Conservation (phyloP, 345 rosid genomes). For the Aurinia saxatilis region DNA sequence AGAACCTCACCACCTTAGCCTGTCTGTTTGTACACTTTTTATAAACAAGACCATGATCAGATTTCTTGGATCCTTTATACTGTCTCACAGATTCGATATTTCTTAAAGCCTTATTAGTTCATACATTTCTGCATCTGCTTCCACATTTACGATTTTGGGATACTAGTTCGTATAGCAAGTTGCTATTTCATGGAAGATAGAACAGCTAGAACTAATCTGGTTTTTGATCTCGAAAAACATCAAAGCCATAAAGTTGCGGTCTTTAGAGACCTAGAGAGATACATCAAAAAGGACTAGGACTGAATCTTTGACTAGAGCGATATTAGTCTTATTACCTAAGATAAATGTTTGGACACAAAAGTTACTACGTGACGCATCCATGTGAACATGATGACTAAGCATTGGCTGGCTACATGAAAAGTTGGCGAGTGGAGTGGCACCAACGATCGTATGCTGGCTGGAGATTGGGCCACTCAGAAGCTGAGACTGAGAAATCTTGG, state of each 20-base stretch:
- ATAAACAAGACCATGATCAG: conserved; percentile 1
- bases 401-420: conserved; percentile 21
- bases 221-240: neutral
- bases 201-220: neutral
- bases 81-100: conserved; percentile 11
- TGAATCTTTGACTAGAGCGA: conserved; percentile 4
- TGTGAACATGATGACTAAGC: neutral
- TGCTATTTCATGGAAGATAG: neutral
- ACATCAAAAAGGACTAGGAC: neutral
- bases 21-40: conserved; percentile 18
- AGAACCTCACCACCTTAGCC: conserved; percentile 15
- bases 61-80: neutral
- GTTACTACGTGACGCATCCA: conserved; percentile 4
- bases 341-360: conserved; percentile 7
- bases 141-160: neutral
- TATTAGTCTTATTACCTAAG: conserved; percentile 10
- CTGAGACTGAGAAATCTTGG: conserved; percentile 46
- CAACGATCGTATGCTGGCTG: conserved; percentile 54
- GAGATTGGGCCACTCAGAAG: conserved; percentile 81
- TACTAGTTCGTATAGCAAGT: neutral
- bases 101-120: neutral
- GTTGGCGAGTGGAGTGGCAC: conserved; percentile 58
- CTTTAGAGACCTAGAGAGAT: neutral
- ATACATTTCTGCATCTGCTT: neutral
- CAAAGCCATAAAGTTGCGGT: neutral